Evolutionary conservation across 2,329 filamentous ascomycete genomes (phyloP), one percentile per base, ranked within the genome.

Genomic region (Lachnellula suecica): DNA sequence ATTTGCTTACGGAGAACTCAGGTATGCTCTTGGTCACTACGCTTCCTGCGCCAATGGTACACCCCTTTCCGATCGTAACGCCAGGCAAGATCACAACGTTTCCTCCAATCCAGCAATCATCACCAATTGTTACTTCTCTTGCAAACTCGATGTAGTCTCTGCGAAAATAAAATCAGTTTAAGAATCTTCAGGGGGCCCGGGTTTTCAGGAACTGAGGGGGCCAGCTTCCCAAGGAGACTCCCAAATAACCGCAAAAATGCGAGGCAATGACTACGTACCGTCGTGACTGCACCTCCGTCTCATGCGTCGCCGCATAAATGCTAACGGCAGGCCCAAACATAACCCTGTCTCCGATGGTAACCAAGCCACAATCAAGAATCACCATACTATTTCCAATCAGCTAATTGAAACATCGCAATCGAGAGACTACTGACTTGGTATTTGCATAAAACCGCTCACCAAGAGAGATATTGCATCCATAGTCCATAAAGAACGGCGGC

Each of bases 291-390:
- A 79, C 74, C 59, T 87, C 87, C 0, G 87, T 75, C 44, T 89
- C 87, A 66, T 94, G 89, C 0, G 83, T 87, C 0, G 82, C 89
- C 3, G 83, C 80, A 64, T 82, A 89, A 51, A 93, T 79, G 44
- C 76, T 82, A 0, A 91, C 87, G 61, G 83, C 85, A 0, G 89
- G 87, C 0, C 87, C 89, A 49, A 91, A 74, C 79, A 53, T 51
- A 9, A 53, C 49, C 4, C 57, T 52, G 29, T 59, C 42, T n/a
- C 59, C 59, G 31, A 61, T 59, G 47, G 70, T 74, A 38, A 91
- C 84, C 3, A 83, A 72, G 58, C 83, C 87, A n/a, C 84, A 90
- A 66, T 93, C 89, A 13, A 91, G 72, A 54, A 91, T 51, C 8
- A 51, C 40, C 35, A 55, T 44, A 44, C 53, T 56, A 19, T 22